Evolutionary conservation across 352 stramenopile species (phyloP).

Genomic region (Phytophthora tubulina): DNA sequence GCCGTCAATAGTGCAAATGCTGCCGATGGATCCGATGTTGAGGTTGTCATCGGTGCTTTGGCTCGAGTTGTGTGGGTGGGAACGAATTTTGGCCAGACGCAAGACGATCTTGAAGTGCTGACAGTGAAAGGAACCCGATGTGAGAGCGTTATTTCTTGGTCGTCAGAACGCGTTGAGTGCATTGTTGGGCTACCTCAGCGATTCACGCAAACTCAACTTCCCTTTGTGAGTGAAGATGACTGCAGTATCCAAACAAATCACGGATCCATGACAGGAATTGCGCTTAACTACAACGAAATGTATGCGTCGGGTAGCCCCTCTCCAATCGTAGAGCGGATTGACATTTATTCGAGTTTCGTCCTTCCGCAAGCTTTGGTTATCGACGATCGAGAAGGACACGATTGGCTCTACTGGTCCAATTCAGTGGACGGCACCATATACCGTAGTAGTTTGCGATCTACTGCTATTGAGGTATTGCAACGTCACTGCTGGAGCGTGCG

Average conservation of each 20-base stretch:
- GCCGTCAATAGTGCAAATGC: slow-evolving; percentile 47
- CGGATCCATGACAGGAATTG: slow-evolving; percentile 58
- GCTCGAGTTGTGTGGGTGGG: slow-evolving; percentile 61
- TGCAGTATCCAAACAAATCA: slow-evolving; percentile 62
- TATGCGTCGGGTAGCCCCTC: slow-evolving; percentile 50
- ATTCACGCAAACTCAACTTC: slow-evolving; percentile 24
- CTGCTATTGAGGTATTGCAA: slow-evolving; percentile 53
- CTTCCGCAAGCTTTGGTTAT: slow-evolving; percentile 62
- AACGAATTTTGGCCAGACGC: slow-evolving; percentile 56
- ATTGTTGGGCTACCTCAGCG: slow-evolving; percentile 54
- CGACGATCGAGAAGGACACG: slow-evolving; percentile 37
- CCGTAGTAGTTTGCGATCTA: slow-evolving; percentile 57
- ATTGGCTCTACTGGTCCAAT: slow-evolving; percentile 82
- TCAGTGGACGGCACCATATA: slow-evolving; percentile 73
- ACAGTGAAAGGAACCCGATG: slow-evolving; percentile 52
- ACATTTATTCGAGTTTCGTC: slow-evolving; percentile 47
- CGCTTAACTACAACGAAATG: slow-evolving; percentile 63
- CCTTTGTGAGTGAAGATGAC: slow-evolving; percentile 45
- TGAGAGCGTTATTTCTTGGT: slow-evolving; percentile 56
- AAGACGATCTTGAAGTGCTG: slow-evolving; percentile 49
- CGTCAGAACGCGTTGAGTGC: slow-evolving; percentile 58
- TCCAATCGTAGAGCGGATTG: slow-evolving; percentile 62
- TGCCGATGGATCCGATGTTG: slow-evolving; percentile 24
- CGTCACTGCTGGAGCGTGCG: slow-evolving; percentile 60
- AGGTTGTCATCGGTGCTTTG: slow-evolving; percentile 53